Conservation (phyloP, 1,284 basidiomycete species). For the Ceratobasidium sp. region DNA sequence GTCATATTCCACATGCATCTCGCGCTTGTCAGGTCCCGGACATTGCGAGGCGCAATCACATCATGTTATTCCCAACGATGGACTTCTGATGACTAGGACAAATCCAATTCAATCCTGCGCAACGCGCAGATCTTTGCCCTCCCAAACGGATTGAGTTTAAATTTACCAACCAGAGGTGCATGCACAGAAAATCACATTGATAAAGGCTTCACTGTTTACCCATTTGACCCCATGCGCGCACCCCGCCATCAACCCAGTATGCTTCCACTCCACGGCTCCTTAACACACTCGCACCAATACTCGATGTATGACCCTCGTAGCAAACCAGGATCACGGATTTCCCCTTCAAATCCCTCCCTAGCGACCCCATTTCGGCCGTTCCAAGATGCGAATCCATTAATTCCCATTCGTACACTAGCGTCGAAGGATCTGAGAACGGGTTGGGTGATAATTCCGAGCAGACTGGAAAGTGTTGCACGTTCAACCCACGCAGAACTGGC, state of each 20-base stretch:
- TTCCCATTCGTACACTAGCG: conserved; percentile 14
- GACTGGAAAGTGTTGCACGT: not conserved
- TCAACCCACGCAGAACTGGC: not conserved
- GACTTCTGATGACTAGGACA: too few species aligned
- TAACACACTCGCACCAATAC: conserved; percentile 2
- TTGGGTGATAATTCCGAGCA: not conserved
- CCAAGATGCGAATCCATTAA: conserved; percentile 5
- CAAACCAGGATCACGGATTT: not conserved
- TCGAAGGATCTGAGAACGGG: conserved; percentile 24
- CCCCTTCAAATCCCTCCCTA: conserved; percentile 4
- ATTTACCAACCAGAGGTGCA: too few species aligned
- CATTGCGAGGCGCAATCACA: too few species aligned
- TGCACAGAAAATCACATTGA: too few species aligned
- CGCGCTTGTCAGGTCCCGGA: too few species aligned
- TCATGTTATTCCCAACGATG: too few species aligned
- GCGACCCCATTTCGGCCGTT: not conserved
- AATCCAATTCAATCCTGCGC: too few species aligned
- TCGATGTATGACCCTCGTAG: conserved; percentile 14
- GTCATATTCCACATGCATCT: too few species aligned
- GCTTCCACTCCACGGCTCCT: conserved; percentile 13
- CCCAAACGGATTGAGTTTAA: too few species aligned
- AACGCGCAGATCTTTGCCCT: too few species aligned
- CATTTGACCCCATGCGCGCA: not conserved
- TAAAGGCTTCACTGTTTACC: too few species aligned
- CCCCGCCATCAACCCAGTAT: conserved; percentile 8